Evolutionary conservation across 345 rosid genomes (phyloP).

Genomic region (Salix dunnii): DNA sequence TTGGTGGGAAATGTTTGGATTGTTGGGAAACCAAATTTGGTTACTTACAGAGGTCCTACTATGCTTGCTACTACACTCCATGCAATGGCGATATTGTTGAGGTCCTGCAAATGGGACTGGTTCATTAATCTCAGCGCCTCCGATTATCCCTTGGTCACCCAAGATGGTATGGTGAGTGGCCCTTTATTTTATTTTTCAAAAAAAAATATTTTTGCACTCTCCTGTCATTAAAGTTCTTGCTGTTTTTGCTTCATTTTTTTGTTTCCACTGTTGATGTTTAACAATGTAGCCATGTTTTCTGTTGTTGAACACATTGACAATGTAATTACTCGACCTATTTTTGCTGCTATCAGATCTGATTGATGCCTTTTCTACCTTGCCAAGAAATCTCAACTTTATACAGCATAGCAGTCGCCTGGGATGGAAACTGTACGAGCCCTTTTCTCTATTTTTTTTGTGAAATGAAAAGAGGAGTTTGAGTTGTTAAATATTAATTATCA

Average conservation of each 20-base stretch:
- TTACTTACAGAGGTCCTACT: slow-evolving; percentile 88
- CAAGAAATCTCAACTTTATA: slow-evolving; percentile 82
- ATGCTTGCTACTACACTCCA: slow-evolving; percentile 89
- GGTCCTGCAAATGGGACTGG: slow-evolving; percentile 91
- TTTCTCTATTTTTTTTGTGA: background rate
- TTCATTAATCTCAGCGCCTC: slow-evolving; percentile 97
- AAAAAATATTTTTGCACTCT: background rate
- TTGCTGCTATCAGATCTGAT: slow-evolving; percentile 71
- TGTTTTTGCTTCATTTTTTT: too few species aligned
- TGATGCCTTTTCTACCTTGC: slow-evolving; percentile 71
- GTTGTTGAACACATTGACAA: too few species aligned
- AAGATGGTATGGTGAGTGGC: slow-evolving; percentile 99
- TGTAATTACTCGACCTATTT: background rate
- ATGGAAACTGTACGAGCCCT: slow-evolving; percentile 70
- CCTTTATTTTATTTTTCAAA: background rate
- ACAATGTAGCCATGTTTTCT: too few species aligned
- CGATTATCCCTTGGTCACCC: slow-evolving; percentile 83
- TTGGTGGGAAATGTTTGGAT: slow-evolving; percentile 70
- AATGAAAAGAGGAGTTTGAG: background rate
- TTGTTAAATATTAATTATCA: background rate
- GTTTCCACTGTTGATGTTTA: too few species aligned
- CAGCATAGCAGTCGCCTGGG: slow-evolving; percentile 77
- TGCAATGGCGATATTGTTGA: slow-evolving; percentile 68
- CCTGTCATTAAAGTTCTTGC: too few species aligned
- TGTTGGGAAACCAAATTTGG: slow-evolving; percentile 70